phyloP scores from a whole-genome alignment of 2,329 filamentous ascomycete species.

The Pseudocercospora eumusae region DNA sequence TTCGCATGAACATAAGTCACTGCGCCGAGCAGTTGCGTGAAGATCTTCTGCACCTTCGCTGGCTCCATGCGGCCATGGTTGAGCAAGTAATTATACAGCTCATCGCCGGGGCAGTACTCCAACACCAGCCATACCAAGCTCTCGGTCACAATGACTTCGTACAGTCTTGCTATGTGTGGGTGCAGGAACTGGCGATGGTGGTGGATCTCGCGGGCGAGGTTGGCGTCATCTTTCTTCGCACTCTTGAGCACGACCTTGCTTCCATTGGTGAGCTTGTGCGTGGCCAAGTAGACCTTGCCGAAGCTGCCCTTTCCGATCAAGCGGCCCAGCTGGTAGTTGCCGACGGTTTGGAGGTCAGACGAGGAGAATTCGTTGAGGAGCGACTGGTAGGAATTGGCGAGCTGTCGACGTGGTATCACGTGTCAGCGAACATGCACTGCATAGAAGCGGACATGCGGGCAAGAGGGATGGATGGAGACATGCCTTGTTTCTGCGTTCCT shows the following conservation, averaged over 20 bases:
- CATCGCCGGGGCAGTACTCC: constrained; percentile 95
- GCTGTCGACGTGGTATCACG: constrained; percentile 55
- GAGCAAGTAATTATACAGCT: constrained; percentile 94
- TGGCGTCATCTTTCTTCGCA: constrained; percentile 91
- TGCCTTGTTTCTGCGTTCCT: constrained; percentile 42
- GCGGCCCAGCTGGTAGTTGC: constrained; percentile 88
- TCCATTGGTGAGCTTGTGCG: constrained; percentile 96
- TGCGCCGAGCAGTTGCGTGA: constrained; percentile 91
- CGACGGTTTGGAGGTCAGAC: constrained; percentile 85
- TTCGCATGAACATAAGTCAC: constrained; percentile 94
- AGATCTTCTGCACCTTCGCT: constrained; percentile 90
- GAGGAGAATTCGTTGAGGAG: constrained; percentile 95
- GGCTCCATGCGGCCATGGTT: constrained; percentile 80
- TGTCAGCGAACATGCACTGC: constrained; percentile 16
- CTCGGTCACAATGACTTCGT: constrained; percentile 98
- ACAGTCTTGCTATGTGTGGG: constrained; percentile 92
- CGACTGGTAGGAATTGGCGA: constrained; percentile 95
- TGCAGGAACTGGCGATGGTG: constrained; percentile 98
- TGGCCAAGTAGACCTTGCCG: constrained; percentile 94
- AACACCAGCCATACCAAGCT: constrained; percentile 91
- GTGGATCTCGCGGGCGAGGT: constrained; percentile 95
- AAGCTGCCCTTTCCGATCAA: constrained; percentile 98
- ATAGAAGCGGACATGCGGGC: neutral
- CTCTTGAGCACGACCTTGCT: constrained; percentile 99
- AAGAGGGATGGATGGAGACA: constrained; percentile 13